Evolutionary conservation across 768 basidiomycete species (phyloP), one percentile per base, ranked within the genome.

Genomic region (Hygrophorus pudorinus): DNA sequence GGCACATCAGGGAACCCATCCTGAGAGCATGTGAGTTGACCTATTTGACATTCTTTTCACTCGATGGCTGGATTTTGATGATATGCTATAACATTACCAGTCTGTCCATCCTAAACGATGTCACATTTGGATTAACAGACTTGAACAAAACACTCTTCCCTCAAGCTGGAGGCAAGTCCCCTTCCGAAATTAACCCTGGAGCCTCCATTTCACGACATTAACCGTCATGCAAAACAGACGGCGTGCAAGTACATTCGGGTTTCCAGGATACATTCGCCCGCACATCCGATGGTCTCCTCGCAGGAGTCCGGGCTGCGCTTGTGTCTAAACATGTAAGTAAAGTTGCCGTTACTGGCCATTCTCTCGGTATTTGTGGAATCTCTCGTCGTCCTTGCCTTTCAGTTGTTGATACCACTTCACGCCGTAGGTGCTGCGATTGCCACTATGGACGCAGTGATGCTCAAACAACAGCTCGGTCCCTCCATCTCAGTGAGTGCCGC

Each of bases 391-490:
- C 3, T 8, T 21, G 6, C 16, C 7, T 10, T 28, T 20, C n/a
- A 18, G 14, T 9, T n/a, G 20, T 29, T 35, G 28, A 29, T 35
- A 20, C 18, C 16, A 13, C 9, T 17, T 29, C 10, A n/a, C 1
- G 28, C 4, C 18, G 17, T 44, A 57, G 65, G 71, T 28, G 71
- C 66, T 8, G 71, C 71, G 2, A 59, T 74, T 32, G 67, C 71
- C n/a, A 59, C 62, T 27, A 60, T 74, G 47, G 71, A 72, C 49
- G 65, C 65, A 10, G 54, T 66, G 34, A 59, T 68, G 56, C 59
- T 74, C 39, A 59, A 56, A 28, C 54, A 59, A 48, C 47, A 58
- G n/a, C 62, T 73, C 30, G 58, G 59, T 36, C 41, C 62, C 9
- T 59, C 59, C 27, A 50, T 66, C 14, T 13, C 49, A 3, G 51